Conservation (phyloP, 352 stramenopile species). For the Pythium aristosporum region DNA sequence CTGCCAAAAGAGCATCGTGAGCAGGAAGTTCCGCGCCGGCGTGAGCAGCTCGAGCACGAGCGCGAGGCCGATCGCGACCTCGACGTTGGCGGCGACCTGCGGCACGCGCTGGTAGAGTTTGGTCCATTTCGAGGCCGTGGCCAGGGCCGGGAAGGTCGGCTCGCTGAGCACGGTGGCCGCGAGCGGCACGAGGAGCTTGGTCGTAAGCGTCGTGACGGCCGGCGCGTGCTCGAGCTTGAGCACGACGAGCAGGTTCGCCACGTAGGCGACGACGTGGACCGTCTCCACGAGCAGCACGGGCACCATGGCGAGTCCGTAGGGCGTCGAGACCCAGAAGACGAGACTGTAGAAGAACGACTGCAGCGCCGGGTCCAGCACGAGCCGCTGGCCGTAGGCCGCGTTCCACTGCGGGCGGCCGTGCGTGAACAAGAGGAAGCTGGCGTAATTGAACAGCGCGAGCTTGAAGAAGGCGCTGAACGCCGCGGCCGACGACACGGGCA, state of each 20-base stretch:
- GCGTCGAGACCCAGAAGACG: constrained; percentile 80
- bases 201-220: constrained; percentile 45
- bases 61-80: constrained; percentile 80
- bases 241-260: constrained; percentile 55
- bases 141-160: constrained; percentile 49
- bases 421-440: constrained; percentile 78
- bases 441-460: constrained; percentile 74
- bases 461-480: constrained; percentile 83
- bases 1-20: constrained; percentile 89
- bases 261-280: constrained; percentile 73
- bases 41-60: constrained; percentile 84
- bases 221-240: constrained; percentile 41
- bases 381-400: constrained; percentile 72
- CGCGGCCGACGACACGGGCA: constrained; percentile 33
- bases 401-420: constrained; percentile 74
- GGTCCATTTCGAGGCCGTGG: constrained; percentile 70
- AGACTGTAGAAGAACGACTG: constrained; percentile 86
- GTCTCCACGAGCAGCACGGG: constrained; percentile 80
- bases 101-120: constrained; percentile 81
- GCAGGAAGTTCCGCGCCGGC: constrained; percentile 82
- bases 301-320: constrained; percentile 75
- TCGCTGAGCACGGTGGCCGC: constrained; percentile 63
- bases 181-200: constrained; percentile 54
- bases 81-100: constrained; percentile 72
- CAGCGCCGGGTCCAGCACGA: constrained; percentile 78